Evolutionary conservation across 805 yeast species (phyloP), one percentile per base, ranked within the genome.

Genomic region (Saccharomycopsis sp.): DNA sequence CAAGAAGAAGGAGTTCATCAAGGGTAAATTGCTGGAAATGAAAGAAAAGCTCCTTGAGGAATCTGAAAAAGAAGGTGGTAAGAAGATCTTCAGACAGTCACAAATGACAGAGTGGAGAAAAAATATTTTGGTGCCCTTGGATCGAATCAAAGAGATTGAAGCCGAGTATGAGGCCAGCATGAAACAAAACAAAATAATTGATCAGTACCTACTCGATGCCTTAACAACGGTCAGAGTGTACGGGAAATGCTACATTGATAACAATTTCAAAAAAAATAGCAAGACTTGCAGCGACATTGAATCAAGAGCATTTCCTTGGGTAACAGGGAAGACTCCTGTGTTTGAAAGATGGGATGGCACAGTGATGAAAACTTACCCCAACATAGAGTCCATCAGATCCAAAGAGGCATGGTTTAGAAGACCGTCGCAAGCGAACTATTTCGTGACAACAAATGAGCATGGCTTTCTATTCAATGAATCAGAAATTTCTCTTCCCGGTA

Each of bases 221-320:
- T 50, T 69, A 16, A 61, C 71, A 5, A 71, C 66, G 47, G 48
- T 71, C 36, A 61, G 72, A 48, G 64, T 71, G 12, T 72, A 63
- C 51, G 66, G 69, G 36, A 62, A 66, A 33, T 72, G 78, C 46
- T 72, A 55, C 48, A 47, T 70, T 33, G 54, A 57, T n/a, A 30
- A 9, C 8, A 26, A 38, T 5, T 48, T 70, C 33, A 54, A 57
- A n/a, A 30, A 9, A 10, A 26, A 38, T 5, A n/a, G n/a, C 16
- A 15, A 23, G 7, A 20, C 10, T 17, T 38, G 21, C 18, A 10
- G 9, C 6, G 27, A 29, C 10, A 8, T 41, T n/a, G 44, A 43
- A 25, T 9, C 13, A 9, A 43, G 38, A 41, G 46, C 63, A 12
- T 65, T 62, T 48, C 64, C 64, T 13, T 67, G 70, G 70, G 43